Percentiles rank a stretch among this genome's conserved stretches.
These are phyloP conservation scores for Silene vulgaris DNA, from an alignment of 179 eudicot genomes.

Conservation along the genomic window DNA sequence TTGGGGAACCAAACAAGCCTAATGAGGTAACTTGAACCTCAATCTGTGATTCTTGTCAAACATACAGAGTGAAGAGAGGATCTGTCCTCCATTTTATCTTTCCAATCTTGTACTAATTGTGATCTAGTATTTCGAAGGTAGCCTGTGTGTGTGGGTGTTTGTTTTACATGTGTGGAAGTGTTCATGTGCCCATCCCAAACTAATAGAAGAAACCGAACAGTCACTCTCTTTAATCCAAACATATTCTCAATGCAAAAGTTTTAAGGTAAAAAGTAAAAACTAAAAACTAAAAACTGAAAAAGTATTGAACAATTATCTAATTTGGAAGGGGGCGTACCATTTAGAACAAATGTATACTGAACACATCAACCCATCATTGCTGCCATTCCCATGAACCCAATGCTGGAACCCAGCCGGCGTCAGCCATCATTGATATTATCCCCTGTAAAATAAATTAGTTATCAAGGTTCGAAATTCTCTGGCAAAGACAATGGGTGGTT, in stretches of 20 bases:
- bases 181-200: neutral
- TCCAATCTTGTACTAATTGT: neutral
- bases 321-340: neutral
- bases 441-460: neutral
- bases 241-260: neutral
- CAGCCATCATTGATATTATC: neutral
- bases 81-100: neutral
- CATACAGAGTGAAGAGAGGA: neutral
- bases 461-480: neutral
- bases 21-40: slow-evolving; percentile 23
- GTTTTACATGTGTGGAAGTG: neutral
- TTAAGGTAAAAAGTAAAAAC: no score
- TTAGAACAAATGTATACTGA: neutral
- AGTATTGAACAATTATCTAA: neutral
- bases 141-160: neutral
- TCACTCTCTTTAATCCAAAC: neutral
- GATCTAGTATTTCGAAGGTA: neutral
- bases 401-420: neutral
- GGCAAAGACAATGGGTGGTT: neutral
- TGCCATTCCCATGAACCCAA: neutral
- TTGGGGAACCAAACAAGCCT: slow-evolving; percentile 13
- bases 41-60: neutral
- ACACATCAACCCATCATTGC: neutral
- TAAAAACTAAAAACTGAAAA: no score
- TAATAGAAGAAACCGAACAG: neutral